Percentiles rank a stretch among this genome's conserved stretches.
Conservation (phyloP, 2,329 filamentous ascomycete species). For the Lizonia empirigonia region DNA sequence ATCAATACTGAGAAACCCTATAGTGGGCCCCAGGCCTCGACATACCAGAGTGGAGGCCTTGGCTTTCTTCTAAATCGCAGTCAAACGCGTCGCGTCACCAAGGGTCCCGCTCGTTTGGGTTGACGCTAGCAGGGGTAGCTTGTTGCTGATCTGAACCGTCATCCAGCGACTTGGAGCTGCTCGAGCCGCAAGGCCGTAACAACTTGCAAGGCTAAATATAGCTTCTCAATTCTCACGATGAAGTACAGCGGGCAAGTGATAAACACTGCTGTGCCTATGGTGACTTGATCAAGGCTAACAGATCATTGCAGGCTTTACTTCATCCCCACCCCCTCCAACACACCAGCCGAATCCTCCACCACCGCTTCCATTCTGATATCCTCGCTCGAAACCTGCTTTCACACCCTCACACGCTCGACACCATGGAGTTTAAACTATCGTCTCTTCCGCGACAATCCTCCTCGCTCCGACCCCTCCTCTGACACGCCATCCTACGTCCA, state of each 20-base stretch:
- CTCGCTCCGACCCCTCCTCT: constrained; percentile 19
- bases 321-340: constrained; percentile 35
- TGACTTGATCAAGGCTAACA: background rate
- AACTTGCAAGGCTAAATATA: background rate
- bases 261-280: background rate
- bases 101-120: background rate
- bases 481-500: constrained; percentile 24
- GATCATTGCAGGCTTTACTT: constrained; percentile 36
- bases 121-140: constrained; percentile 14
- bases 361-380: constrained; percentile 31
- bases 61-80: constrained; percentile 1
- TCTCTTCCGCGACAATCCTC: constrained; percentile 39
- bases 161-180: background rate
- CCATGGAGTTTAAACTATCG: constrained; percentile 43
- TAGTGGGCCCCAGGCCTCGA: constrained; percentile 14
- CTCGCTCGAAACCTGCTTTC: constrained; percentile 36
- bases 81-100: constrained; percentile 9
- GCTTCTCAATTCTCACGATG: constrained; percentile 11
- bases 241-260: constrained; percentile 29
- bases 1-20: background rate
- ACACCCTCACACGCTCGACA: constrained; percentile 24
- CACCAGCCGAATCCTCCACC: constrained; percentile 30
- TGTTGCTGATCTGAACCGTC: constrained; percentile 1
- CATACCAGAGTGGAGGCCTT: constrained; percentile 10
- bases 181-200: background rate